Evolutionary conservation across 2,329 filamentous ascomycete species (phyloP).

Genomic region (Venturiaceae sp.): DNA sequence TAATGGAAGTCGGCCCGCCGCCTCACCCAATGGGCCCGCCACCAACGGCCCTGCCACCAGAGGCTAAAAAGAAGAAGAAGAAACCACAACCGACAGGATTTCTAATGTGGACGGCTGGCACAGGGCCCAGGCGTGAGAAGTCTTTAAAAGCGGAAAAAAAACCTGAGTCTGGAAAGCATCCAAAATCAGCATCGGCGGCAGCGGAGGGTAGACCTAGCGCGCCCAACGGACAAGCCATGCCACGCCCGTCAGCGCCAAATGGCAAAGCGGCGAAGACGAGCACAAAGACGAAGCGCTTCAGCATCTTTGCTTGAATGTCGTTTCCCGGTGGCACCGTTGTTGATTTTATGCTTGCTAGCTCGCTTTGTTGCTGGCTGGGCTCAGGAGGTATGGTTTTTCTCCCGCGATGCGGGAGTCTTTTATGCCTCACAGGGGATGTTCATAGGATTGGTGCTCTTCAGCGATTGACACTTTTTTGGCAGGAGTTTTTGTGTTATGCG

Average conservation of each 20-base stretch:
- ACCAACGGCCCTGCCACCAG: slow-evolving; percentile 1
- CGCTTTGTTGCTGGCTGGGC: slow-evolving; percentile 9
- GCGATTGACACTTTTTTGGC: not conserved
- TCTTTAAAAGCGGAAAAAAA: slow-evolving; percentile 19
- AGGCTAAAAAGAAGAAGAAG: slow-evolving; percentile 10
- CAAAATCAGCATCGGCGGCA: not conserved
- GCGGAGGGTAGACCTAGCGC: slow-evolving; percentile 1
- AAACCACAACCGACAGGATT: slow-evolving; percentile 11
- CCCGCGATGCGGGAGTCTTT: slow-evolving; percentile 18
- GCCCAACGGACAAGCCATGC: slow-evolving; percentile 1
- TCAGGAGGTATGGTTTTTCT: slow-evolving; percentile 19
- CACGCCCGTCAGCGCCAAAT: slow-evolving; percentile 1
- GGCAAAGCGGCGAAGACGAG: slow-evolving; percentile 6
- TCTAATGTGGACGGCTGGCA: slow-evolving; percentile 17
- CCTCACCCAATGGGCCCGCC: slow-evolving; percentile 5
- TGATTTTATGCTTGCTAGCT: slow-evolving; percentile 10
- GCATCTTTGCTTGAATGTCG: not conserved
- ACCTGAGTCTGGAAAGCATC: slow-evolving; percentile 13
- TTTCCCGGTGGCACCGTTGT: slow-evolving; percentile 9
- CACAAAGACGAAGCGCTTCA: not conserved
- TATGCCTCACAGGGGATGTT: slow-evolving; percentile 12
- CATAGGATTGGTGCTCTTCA: not conserved
- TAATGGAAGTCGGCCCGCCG: not conserved
- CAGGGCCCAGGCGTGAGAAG: slow-evolving; percentile 8
- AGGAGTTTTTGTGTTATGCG: too few species aligned